Evolutionary conservation across 148 eudicot genomes (phyloP).

Genomic region (Cornus suecica): DNA sequence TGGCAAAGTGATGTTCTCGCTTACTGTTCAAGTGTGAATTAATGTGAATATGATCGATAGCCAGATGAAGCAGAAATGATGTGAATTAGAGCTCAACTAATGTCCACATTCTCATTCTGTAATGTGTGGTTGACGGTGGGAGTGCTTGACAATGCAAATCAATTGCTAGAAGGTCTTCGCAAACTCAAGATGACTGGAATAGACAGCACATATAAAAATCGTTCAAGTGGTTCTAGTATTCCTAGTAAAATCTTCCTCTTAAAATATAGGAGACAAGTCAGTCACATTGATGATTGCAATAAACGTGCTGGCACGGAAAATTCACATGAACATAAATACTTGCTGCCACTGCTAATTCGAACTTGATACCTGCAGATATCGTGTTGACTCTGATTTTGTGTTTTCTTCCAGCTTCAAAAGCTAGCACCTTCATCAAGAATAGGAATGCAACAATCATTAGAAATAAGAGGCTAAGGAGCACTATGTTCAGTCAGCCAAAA

Average conservation of each 20-base stretch:
- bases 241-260: neutral
- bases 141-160: neutral
- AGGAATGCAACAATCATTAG: neutral
- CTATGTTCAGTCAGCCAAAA: neutral
- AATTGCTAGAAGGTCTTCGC: neutral
- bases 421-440: conserved; percentile 59
- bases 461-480: neutral
- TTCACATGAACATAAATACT: neutral
- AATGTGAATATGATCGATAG: neutral
- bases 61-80: neutral
- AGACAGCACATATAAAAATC: neutral
- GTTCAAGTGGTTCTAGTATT: neutral
- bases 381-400: conserved; percentile 89
- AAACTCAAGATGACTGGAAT: neutral
- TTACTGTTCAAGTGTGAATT: neutral
- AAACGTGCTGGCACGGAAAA: neutral
- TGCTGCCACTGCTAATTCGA: neutral
- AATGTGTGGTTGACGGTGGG: neutral
- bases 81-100: neutral
- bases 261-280: neutral
- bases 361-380: conserved; percentile 79
- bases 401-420: conserved; percentile 98
- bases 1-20: neutral
- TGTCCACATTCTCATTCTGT: neutral
- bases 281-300: neutral